Base-by-base conservation (phyloP, 2,329 filamentous ascomycete genomes). In the Pyrenophora teres region DNA sequence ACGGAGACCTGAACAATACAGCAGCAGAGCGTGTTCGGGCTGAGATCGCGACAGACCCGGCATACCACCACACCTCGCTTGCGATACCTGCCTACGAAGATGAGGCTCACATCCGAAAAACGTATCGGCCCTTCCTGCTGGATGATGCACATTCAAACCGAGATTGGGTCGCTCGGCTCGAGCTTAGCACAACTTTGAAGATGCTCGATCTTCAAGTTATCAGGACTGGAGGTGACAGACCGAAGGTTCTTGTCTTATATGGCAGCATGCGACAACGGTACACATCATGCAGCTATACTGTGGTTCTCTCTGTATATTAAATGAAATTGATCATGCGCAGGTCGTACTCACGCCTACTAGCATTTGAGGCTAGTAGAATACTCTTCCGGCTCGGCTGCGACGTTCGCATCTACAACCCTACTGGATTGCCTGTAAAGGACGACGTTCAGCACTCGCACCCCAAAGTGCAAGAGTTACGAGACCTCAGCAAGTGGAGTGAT, bases 381-480 rank as follows among this genome's bases (percentile, higher is more conserved):
- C 79, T 88, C 2, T 82, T 80, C 65, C 80, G 85, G 2, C 78
- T 88, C 0, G 86, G 86, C 19, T 87, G 84, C 63, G 86, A 88
- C 57, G 85, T 88, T 1, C 81, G 85, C 4, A 74, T 88, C 1
- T 88, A 80, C 64, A 72, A 88, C 52, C 85, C 85, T 0, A 68
- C 73, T 0, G 80, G 77, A 1, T 71, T 88, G 0, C 86, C 85
- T 0, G 75, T 86, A n/a, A 86, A 86, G 58, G 85, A 88, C 59
- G 83, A 86, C 51, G 74, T n/a, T n/a, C n/a, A 83, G 13, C 78
- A 82, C 50, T 66, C 63, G 3, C 84, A 88, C 57, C 73, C 77
- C 0, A 86, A 85, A 54, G 85, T 88, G 0, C 82, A 83, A 57
- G 86, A 88, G 63, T 76, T 88, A 4, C 78, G 85, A 3, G 76